Evolutionary conservation across 2,329 filamentous ascomycete genomes (phyloP).

Genomic region (Sarocladium brachiariae): DNA sequence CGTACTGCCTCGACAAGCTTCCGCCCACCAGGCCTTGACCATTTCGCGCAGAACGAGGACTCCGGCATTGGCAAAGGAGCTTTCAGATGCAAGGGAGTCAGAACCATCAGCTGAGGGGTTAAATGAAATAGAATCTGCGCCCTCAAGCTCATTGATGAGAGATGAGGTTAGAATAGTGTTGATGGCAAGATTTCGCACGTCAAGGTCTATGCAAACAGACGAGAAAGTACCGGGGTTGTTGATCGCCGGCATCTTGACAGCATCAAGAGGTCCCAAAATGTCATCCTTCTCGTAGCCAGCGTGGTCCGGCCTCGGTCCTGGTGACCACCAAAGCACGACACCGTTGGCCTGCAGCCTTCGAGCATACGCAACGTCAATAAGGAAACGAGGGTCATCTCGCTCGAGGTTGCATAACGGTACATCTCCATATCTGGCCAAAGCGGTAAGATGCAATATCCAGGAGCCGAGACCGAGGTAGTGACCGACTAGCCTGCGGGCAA

Average conservation of each 20-base stretch:
- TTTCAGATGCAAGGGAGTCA: conserved; percentile 68
- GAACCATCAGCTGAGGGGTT: conserved; percentile 47
- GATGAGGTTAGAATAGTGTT: conserved; percentile 97
- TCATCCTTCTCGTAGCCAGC: conserved; percentile 94
- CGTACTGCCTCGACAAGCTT: conserved; percentile 79
- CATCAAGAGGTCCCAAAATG: conserved; percentile 73
- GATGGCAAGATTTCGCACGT: conserved; percentile 89
- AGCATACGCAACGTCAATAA: conserved; percentile 95
- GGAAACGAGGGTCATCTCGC: conserved; percentile 83
- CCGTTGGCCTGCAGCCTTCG: conserved; percentile 83
- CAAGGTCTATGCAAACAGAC: conserved; percentile 92
- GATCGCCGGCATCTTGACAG: conserved; percentile 82
- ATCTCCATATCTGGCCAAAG: conserved; percentile 85
- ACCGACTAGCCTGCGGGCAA: conserved; percentile 76
- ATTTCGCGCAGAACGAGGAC: conserved; percentile 90
- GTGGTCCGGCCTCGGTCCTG: conserved; percentile 80
- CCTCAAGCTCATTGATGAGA: conserved; percentile 92
- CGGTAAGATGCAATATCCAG: conserved; percentile 84
- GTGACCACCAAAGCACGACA: conserved; percentile 96
- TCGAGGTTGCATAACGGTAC: conserved; percentile 94
- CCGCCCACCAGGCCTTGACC: conserved; percentile 98
- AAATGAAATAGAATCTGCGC: conserved; percentile 77
- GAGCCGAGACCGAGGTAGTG: conserved; percentile 90
- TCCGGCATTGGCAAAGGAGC: conserved; percentile 86
- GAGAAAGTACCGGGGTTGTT: conserved; percentile 93